A percentile compares a stretch with the other conserved stretches of the same genome.
Conservation (phyloP, 805 yeast genomes). For the Ogataea corticis region DNA sequence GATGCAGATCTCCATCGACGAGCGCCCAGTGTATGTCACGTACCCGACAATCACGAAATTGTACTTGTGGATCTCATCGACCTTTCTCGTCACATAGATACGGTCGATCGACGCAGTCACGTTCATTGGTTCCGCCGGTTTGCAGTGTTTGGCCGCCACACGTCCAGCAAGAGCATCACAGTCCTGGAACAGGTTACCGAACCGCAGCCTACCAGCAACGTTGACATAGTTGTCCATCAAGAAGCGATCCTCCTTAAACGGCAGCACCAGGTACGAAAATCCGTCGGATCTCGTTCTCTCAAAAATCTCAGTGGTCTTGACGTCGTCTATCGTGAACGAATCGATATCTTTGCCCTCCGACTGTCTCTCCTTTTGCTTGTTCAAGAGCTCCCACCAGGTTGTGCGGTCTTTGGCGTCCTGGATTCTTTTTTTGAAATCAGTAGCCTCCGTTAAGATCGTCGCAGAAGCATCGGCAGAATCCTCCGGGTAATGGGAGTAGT, state of each 20-base stretch:
- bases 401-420: slow-evolving; percentile 42
- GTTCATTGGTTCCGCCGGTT: slow-evolving; percentile 94
- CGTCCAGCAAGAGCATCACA: slow-evolving; percentile 92
- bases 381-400: slow-evolving; percentile 86
- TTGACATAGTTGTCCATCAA: slow-evolving; percentile 85
- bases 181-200: slow-evolving; percentile 93
- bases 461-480: slow-evolving; percentile 75
- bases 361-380: slow-evolving; percentile 67
- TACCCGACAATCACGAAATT: slow-evolving; percentile 86
- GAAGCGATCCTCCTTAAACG: slow-evolving; percentile 82
- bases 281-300: slow-evolving; percentile 81
- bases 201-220: slow-evolving; percentile 87
- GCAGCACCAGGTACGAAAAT: slow-evolving; percentile 65
- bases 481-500: slow-evolving; percentile 42
- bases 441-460: slow-evolving; percentile 61
- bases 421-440: slow-evolving; percentile 49
- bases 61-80: slow-evolving; percentile 72
- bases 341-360: slow-evolving; percentile 74
- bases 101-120: slow-evolving; percentile 96
- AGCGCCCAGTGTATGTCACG: slow-evolving; percentile 92
- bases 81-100: slow-evolving; percentile 79
- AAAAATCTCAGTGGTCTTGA: slow-evolving; percentile 65
- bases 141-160: slow-evolving; percentile 87
- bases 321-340: slow-evolving; percentile 68
- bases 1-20: slow-evolving; percentile 93